These are phyloP conservation scores for Haematococcus lacustris DNA, from an alignment of 139 green algal species.

Conservation along the genomic window DNA sequence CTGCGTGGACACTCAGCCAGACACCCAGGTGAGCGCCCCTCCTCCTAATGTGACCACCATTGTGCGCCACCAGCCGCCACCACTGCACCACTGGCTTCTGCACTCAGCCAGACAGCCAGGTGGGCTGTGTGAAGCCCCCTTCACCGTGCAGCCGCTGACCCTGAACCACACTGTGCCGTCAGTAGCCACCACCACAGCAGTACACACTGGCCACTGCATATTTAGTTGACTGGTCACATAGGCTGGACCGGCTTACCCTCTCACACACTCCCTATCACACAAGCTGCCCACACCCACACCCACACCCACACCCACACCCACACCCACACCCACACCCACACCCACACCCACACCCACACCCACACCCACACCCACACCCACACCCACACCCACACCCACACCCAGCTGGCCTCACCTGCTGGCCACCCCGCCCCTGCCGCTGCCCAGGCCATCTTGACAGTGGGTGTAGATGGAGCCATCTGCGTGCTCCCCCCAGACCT, in stretches of 20 bases:
- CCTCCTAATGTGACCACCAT: background rate
- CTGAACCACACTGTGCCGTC: background rate
- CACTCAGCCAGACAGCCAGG: background rate
- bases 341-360: too few species aligned
- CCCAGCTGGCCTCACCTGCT: background rate
- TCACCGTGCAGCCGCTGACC: background rate
- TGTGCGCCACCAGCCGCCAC: background rate
- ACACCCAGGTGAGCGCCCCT: background rate
- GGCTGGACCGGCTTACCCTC: too few species aligned
- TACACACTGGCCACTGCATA: background rate
- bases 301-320: background rate
- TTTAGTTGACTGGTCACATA: too few species aligned
- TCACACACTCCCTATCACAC: too few species aligned
- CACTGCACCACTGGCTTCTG: background rate
- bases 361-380: too few species aligned
- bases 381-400: too few species aligned
- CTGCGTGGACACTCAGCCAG: slow-evolving; percentile 6
- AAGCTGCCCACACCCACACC: background rate
- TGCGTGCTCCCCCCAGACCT: slow-evolving; percentile 13
- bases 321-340: background rate
- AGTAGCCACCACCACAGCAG: too few species aligned
- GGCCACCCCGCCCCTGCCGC: background rate
- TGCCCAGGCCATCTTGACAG: slow-evolving; percentile 16
- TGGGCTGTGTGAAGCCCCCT: background rate
- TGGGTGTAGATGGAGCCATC: slow-evolving; percentile 17